phyloP scores from a whole-genome alignment of 129 eudicot genomes.

The Flaveria robusta region DNA sequence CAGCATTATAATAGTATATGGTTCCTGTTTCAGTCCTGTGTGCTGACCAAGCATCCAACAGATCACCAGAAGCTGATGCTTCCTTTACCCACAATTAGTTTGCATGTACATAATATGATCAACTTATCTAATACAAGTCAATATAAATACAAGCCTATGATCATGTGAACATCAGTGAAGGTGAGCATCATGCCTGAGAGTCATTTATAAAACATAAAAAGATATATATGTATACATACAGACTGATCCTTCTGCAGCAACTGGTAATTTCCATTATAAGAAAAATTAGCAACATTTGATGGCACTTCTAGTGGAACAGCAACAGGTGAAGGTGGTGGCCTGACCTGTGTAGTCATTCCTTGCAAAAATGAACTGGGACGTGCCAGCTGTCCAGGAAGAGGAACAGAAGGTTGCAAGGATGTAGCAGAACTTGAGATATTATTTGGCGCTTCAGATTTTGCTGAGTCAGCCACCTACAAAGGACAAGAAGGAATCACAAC shows the following conservation, averaged over 20 bases:
- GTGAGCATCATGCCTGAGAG: no score
- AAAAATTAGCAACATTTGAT: conserved; percentile 44
- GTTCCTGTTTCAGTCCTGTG: conserved; percentile 85
- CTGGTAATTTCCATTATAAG: conserved; percentile 42
- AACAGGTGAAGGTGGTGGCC: conserved; percentile 42
- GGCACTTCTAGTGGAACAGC: conserved; percentile 36
- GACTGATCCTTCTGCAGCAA: conserved; percentile 43
- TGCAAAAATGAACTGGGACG: conserved; percentile 29
- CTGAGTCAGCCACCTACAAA: conserved; percentile 33
- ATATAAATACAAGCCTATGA: conserved; percentile 16
- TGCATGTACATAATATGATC: conserved; percentile 11
- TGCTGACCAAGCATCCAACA: conserved; percentile 83
- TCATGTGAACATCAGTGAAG: conserved; percentile 7
- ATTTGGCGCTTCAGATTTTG: conserved; percentile 31
- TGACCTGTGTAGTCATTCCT: conserved; percentile 34
- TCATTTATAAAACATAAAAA: no score
- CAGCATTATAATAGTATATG: conserved; percentile 87
- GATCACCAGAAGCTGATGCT: conserved; percentile 48
- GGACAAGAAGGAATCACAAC: conserved; percentile 17
- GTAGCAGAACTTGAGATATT: conserved; percentile 29
- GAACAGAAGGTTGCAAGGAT: conserved; percentile 45
- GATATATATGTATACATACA: conserved; percentile 17
- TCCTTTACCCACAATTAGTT: conserved; percentile 16
- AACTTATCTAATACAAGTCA: conserved; percentile 18
- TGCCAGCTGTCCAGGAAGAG: conserved; percentile 42